Conservation (phyloP, 1,284 basidiomycete genomes). For the Rhizoctonia solani region DNA sequence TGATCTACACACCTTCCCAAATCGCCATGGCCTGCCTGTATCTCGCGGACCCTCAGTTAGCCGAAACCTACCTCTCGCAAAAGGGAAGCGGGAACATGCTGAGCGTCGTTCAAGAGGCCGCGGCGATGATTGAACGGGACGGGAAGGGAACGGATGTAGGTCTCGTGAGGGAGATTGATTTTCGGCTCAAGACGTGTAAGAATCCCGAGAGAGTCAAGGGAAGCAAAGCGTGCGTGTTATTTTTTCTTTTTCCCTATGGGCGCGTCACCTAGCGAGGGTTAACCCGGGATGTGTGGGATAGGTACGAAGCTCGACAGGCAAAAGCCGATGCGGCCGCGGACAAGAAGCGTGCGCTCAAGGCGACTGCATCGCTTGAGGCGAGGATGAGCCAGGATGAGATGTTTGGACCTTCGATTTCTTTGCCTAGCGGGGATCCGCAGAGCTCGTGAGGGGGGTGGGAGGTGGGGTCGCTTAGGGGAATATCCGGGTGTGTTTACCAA, state of each 20-base stretch:
- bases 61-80: conserved; percentile 63
- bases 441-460: background rate
- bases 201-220: conserved; percentile 93
- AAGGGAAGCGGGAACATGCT: conserved; percentile 51
- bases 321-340: conserved; percentile 18
- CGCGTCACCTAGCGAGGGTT: background rate
- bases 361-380: conserved; percentile 13
- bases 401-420: conserved; percentile 27
- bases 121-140: conserved; percentile 58
- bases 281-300: background rate
- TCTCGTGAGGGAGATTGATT: conserved; percentile 82
- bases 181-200: conserved; percentile 80
- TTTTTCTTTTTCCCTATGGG: too few relatives aligned
- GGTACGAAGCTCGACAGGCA: conserved; percentile 27
- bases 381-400: conserved; percentile 23
- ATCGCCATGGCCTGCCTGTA: conserved; percentile 87
- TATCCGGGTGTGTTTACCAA: background rate
- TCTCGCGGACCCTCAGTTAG: conserved; percentile 63
- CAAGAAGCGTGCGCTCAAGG: conserved; percentile 23
- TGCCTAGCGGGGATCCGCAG: background rate
- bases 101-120: conserved; percentile 57
- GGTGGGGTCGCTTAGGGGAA: background rate
- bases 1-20: conserved; percentile 90
- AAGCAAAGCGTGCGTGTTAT: conserved; percentile 62
- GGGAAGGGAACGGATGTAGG: conserved; percentile 77